These are phyloP conservation scores for Russula compacta DNA, from an alignment of 768 basidiomycete species.

Conservation along the genomic window DNA sequence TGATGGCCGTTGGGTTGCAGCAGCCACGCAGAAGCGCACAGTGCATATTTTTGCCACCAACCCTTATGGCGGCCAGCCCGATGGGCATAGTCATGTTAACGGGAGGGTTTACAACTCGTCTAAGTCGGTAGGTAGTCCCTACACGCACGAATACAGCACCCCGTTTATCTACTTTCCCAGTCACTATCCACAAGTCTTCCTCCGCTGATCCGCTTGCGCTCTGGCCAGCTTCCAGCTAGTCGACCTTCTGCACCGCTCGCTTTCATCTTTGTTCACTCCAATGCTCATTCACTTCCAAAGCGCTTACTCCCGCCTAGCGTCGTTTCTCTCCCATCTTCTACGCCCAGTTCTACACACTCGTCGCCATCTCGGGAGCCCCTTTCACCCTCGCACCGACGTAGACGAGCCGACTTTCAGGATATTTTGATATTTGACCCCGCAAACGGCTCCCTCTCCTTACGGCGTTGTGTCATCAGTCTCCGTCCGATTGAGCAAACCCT, in stretches of 20 bases:
- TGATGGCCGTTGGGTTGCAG: slow-evolving; percentile 60
- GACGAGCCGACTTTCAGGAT: slow-evolving; percentile 49
- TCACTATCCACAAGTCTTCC: slow-evolving; percentile 43
- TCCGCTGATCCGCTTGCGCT: slow-evolving; percentile 48
- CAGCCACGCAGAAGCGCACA: slow-evolving; percentile 55
- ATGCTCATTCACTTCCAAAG: slow-evolving; percentile 30
- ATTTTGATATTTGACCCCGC: slow-evolving; percentile 57
- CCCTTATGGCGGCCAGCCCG: slow-evolving; percentile 63
- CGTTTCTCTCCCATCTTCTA: slow-evolving; percentile 24
- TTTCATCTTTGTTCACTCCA: slow-evolving; percentile 42
- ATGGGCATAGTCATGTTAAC: slow-evolving; percentile 51
- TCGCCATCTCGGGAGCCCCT: slow-evolving; percentile 24
- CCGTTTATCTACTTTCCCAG: slow-evolving; percentile 30
- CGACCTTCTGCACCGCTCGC: slow-evolving; percentile 36
- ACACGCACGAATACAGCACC: not conserved
- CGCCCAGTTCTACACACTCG: slow-evolving; percentile 26
- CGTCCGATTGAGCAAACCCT: slow-evolving; percentile 21
- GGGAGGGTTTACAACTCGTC: slow-evolving; percentile 47
- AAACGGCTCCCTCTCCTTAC: slow-evolving; percentile 46
- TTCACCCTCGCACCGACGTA: slow-evolving; percentile 24
- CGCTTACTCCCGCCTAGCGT: slow-evolving; percentile 32
- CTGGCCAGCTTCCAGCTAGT: slow-evolving; percentile 21
- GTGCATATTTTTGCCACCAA: slow-evolving; percentile 70
- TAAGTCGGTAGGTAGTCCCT: slow-evolving; percentile 34
- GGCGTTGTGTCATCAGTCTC: slow-evolving; percentile 42